These are phyloP conservation scores for Brassica rapa DNA, from an alignment of 345 rosid species.

Conservation along the genomic window DNA sequence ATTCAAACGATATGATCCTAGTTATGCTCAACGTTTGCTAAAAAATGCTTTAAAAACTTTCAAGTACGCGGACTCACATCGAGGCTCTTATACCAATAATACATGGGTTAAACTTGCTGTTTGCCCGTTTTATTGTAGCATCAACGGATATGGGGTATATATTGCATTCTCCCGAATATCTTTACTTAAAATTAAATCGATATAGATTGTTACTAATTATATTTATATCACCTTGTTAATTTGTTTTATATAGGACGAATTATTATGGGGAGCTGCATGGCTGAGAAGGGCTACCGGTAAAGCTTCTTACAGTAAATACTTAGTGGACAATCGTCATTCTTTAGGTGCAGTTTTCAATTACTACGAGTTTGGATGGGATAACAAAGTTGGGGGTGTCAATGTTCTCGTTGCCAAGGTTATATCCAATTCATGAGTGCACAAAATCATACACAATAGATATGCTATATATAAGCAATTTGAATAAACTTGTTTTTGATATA, in stretches of 20 bases:
- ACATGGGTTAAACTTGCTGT: slow-evolving; percentile 44
- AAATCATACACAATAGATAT: too few relatives aligned
- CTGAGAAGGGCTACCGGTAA: slow-evolving; percentile 59
- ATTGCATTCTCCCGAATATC: not conserved
- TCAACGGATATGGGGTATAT: slow-evolving; percentile 59
- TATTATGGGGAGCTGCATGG: slow-evolving; percentile 93
- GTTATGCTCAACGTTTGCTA: slow-evolving; percentile 49
- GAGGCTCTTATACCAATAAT: slow-evolving; percentile 55
- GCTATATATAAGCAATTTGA: too few relatives aligned
- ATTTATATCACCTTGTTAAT: not conserved
- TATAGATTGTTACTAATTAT: not conserved
- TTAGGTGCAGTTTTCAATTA: slow-evolving; percentile 24
- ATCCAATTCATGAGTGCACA: not conserved
- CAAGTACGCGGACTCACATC: slow-evolving; percentile 61
- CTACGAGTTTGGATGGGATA: slow-evolving; percentile 81
- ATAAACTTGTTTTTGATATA: slow-evolving; percentile 10
- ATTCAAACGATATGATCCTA: slow-evolving; percentile 45
- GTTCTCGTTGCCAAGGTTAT: slow-evolving; percentile 63
- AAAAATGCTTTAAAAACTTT: slow-evolving; percentile 59
- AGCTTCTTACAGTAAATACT: slow-evolving; percentile 44
- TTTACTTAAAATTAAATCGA: not conserved
- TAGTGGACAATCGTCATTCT: slow-evolving; percentile 27
- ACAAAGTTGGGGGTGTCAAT: slow-evolving; percentile 65
- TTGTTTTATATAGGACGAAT: slow-evolving; percentile 59
- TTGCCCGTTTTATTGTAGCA: slow-evolving; percentile 78